Evolutionary conservation across 352 stramenopile species (phyloP).

Genomic region (Pythium vanterpoolii): DNA sequence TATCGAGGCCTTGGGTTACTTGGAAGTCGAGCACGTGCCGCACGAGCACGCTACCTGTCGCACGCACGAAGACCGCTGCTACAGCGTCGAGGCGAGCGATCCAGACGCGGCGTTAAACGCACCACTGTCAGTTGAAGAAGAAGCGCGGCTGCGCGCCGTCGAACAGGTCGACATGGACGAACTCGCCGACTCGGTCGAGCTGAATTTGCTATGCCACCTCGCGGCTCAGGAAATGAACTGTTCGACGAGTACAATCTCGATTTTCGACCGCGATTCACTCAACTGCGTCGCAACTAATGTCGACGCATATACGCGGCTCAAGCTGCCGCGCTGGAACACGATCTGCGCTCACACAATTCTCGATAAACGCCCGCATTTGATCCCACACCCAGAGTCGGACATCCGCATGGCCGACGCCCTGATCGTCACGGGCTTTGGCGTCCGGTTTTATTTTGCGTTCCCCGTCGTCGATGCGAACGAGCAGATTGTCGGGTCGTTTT

Average conservation of each 20-base stretch:
- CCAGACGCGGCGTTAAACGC: conserved; percentile 1
- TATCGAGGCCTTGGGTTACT: neutral
- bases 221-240: conserved; percentile 49
- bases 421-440: conserved; percentile 24
- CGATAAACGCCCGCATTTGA: conserved; percentile 41
- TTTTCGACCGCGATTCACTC: conserved; percentile 41
- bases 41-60: conserved; percentile 1
- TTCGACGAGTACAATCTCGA: conserved; percentile 43
- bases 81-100: conserved; percentile 4
- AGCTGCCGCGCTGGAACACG: conserved; percentile 44
- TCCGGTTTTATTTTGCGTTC: conserved; percentile 69
- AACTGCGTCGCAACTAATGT: conserved; percentile 36
- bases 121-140: conserved; percentile 16
- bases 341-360: conserved; percentile 64
- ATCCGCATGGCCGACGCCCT: conserved; percentile 39
- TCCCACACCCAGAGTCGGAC: conserved; percentile 48
- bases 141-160: conserved; percentile 9
- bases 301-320: conserved; percentile 27
- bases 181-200: conserved; percentile 27
- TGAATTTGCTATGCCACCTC: conserved; percentile 60
- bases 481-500: conserved; percentile 53
- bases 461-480: conserved; percentile 37
- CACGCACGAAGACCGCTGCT: conserved; percentile 12
- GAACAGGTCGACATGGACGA: conserved; percentile 5
- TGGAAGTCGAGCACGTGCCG: conserved; percentile 6